Conservation (phyloP, 352 stramenopile genomes). For the Phytophthora quininea region DNA sequence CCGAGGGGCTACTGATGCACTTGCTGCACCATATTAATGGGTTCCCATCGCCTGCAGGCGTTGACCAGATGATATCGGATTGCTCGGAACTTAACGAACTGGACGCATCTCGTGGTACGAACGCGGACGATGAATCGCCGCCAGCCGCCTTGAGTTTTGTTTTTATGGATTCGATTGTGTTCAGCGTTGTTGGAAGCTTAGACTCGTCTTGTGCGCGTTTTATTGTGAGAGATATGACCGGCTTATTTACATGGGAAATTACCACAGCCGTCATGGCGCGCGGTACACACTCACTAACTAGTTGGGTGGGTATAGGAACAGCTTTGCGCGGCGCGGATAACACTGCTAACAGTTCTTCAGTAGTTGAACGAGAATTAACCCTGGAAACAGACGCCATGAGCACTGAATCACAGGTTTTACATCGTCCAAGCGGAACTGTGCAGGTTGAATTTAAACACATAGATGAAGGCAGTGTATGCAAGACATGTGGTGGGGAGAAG, state of each 20-base stretch:
- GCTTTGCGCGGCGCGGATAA: slow-evolving; percentile 1
- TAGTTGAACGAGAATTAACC: slow-evolving; percentile 49
- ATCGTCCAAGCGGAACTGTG: slow-evolving; percentile 51
- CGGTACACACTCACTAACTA: slow-evolving; percentile 22
- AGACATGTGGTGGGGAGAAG: slow-evolving; percentile 70
- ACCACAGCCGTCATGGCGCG: slow-evolving; percentile 43
- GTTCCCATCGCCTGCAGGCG: slow-evolving; percentile 80
- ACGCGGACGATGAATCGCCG: slow-evolving; percentile 34
- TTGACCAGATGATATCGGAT: slow-evolving; percentile 86
- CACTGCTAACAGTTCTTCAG: slow-evolving; percentile 4
- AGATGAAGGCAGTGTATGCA: slow-evolving; percentile 45
- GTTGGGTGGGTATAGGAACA: slow-evolving; percentile 8
- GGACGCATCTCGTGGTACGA: slow-evolving; percentile 31
- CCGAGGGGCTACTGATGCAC: slow-evolving; percentile 85
- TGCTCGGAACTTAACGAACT: slow-evolving; percentile 72
- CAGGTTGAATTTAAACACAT: slow-evolving; percentile 65
- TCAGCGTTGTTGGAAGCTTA: slow-evolving; percentile 82
- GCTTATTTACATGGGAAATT: slow-evolving; percentile 87
- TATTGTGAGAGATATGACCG: slow-evolving; percentile 86
- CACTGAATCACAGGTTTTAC: slow-evolving; percentile 43
- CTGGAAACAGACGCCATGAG: slow-evolving; percentile 38
- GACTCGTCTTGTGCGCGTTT: slow-evolving; percentile 79
- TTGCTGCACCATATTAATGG: slow-evolving; percentile 87
- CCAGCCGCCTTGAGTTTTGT: slow-evolving; percentile 79
- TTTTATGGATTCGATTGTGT: slow-evolving; percentile 89